phyloP scores from a whole-genome alignment of 1,284 basidiomycete species.

The Pascua sp. region DNA sequence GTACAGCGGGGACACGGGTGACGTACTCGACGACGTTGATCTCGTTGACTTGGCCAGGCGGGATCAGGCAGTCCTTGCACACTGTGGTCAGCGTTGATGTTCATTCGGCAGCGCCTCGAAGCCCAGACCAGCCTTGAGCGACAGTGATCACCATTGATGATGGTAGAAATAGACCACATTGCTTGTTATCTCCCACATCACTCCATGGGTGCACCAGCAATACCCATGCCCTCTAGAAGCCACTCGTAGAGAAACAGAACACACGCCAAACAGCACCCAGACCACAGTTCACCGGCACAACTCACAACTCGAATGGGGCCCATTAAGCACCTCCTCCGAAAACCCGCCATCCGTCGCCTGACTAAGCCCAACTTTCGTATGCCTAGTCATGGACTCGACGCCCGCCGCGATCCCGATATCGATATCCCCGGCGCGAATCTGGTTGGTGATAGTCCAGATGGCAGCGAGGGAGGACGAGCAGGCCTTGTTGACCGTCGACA shows the following conservation, averaged over 20 bases:
- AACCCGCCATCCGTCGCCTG: slow-evolving; percentile 69
- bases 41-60: slow-evolving; percentile 95
- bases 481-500: not conserved
- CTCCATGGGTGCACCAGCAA: no score
- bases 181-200: no score
- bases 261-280: no score
- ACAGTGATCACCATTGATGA: no score
- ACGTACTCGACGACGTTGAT: slow-evolving; percentile 71
- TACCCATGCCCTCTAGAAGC: no score
- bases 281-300: not conserved
- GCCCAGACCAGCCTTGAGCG: no score
- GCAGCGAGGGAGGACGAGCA: not conserved
- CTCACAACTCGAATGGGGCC: not conserved
- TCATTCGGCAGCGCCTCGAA: no score
- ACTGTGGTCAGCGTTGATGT: slow-evolving; percentile 70
- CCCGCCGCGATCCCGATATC: slow-evolving; percentile 80
- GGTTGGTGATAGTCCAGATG: not conserved
- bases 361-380: slow-evolving; percentile 55
- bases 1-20: no score
- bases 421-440: slow-evolving; percentile 35
- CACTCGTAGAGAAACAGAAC: no score
- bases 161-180: no score
- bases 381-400: slow-evolving; percentile 69
- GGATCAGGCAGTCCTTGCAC: slow-evolving; percentile 80
- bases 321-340: slow-evolving; percentile 71